Base-by-base conservation (phyloP, 2,329 filamentous ascomycete species). In the Pyrenochaeta sp. region DNA sequence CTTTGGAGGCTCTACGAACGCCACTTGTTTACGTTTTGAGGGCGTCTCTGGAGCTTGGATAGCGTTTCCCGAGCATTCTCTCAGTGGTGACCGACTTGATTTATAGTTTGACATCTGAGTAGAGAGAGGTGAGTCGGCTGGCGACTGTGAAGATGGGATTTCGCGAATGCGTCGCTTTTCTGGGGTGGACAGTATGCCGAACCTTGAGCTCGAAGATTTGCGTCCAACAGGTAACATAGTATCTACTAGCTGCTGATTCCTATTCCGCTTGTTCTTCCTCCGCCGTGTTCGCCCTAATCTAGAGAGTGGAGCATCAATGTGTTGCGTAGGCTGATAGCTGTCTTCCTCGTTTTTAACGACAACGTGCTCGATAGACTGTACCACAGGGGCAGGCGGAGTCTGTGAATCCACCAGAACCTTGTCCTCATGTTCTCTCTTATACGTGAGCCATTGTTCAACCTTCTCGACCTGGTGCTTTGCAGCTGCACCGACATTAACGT, bases 131-230 rank as follows among this genome's bases (percentile, higher is more conserved):
- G 72, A 72, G 5, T 73, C 71, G 7, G 71, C 55, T 13, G 74
- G 73, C 22, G 74, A 77, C 45, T 77, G 74, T n/a, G 74, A 77
- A 1, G 74, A 76, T 10, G 70, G 66, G 45, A 77, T 76, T 49
- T 72, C 72, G n/a, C 62, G 58, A 6, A 75, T 51, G 5, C 65
- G 66, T 19, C 68, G 71, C 53, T 69, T 74, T 44, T 75, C 69
- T 12, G 74, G 74, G 1, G 73, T 77, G n/a, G 72, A 61, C 7
- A 77, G 50, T 1, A 75, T 64, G 36, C 70, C 59, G 22, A 75
- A 75, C 7, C 65, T 69, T 7, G 65, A 42, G 44, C 60, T 73
- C 8, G 28, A 28, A 0, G 56, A 54, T n/a, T 40, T 62, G 2
- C 24, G 28, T 19, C 48, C 25, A 36, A 30, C 28, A 12, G 47